These are phyloP conservation scores for Neofusicoccum umdonicola DNA, from an alignment of 2,329 filamentous ascomycete genomes.

Conservation along the genomic window DNA sequence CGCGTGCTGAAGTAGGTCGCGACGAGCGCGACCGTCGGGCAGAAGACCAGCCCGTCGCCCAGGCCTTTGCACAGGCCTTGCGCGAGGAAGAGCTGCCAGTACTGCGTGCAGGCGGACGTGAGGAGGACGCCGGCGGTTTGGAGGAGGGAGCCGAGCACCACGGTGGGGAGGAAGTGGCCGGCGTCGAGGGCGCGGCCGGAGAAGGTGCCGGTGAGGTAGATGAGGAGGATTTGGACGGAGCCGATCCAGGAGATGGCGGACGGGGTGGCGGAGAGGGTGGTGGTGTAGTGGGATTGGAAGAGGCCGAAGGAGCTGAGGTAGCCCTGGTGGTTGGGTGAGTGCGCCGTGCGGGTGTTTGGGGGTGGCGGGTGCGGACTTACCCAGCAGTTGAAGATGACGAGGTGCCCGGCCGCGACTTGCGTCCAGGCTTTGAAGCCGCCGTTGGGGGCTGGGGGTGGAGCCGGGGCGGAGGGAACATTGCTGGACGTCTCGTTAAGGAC, in stretches of 20 bases:
- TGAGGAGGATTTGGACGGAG: slow-evolving; percentile 45
- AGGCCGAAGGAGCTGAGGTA: slow-evolving; percentile 56
- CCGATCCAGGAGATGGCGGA: slow-evolving; percentile 52
- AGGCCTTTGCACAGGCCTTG: slow-evolving; percentile 50
- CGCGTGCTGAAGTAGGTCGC: slow-evolving; percentile 36
- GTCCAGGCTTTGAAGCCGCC: slow-evolving; percentile 57
- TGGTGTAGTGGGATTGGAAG: slow-evolving; percentile 54
- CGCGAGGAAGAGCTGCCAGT: slow-evolving; percentile 50
- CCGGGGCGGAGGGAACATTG: neutral
- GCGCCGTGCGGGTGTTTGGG: no score
- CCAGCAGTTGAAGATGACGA: slow-evolving; percentile 31
- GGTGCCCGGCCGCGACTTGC: slow-evolving; percentile 16
- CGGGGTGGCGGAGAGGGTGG: slow-evolving; percentile 25
- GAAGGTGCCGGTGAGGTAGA: slow-evolving; percentile 44
- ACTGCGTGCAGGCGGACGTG: slow-evolving; percentile 41
- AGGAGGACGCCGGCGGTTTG: slow-evolving; percentile 45
- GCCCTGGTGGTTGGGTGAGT: neutral
- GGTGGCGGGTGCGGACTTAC: slow-evolving; percentile 12
- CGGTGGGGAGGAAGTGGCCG: slow-evolving; percentile 40
- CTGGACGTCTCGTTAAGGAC: no score
- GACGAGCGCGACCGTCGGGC: slow-evolving; percentile 35
- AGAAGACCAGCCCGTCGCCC: slow-evolving; percentile 43
- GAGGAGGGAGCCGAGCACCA: slow-evolving; percentile 37
- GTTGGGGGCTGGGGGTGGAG: slow-evolving; percentile 33
- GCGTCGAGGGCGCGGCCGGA: slow-evolving; percentile 44